These are phyloP conservation scores for Aristolochia fimbriata DNA, from an alignment of 164 flowering plant species.

Conservation along the genomic window DNA sequence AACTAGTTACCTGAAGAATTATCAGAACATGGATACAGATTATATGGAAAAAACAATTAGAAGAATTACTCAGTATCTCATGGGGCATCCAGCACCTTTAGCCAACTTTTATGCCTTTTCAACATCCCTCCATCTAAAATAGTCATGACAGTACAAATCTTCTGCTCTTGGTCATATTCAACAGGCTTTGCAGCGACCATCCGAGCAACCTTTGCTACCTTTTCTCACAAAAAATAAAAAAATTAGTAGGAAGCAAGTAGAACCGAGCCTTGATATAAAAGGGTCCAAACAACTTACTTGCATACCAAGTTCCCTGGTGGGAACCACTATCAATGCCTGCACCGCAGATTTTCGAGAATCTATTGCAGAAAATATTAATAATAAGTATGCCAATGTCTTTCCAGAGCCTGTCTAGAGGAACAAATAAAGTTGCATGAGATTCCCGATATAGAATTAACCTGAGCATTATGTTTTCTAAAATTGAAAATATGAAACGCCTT, in stretches of 20 bases:
- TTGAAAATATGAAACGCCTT: not conserved
- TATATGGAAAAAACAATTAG: too few species aligned
- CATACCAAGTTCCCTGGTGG: constrained; percentile 93
- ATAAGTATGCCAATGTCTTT: constrained; percentile 88
- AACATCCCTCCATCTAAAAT: constrained; percentile 87
- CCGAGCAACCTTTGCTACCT: constrained; percentile 93
- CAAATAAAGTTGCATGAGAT: constrained; percentile 9
- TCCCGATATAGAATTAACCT: not conserved
- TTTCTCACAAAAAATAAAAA: not conserved
- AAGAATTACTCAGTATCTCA: too few species aligned
- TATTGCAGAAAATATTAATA: constrained; percentile 55
- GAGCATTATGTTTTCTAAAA: not conserved
- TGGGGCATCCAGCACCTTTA: constrained; percentile 42
- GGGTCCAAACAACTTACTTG: constrained; percentile 41
- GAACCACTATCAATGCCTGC: constrained; percentile 86
- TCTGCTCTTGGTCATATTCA: constrained; percentile 31
- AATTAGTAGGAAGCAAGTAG: constrained; percentile 2
- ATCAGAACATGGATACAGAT: too few species aligned
- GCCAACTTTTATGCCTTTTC: constrained; percentile 84
- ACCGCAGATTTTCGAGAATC: constrained; percentile 54
- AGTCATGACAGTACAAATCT: constrained; percentile 66
- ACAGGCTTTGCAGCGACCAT: constrained; percentile 52
- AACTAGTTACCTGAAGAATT: too few species aligned
- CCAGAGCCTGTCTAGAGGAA: constrained; percentile 94
- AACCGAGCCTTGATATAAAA: not conserved